Percentiles rank a stretch among this genome's conserved stretches.
These are phyloP conservation scores for Arthroderma sp. DNA, from an alignment of 2,329 filamentous ascomycete species.

Conservation along the genomic window DNA sequence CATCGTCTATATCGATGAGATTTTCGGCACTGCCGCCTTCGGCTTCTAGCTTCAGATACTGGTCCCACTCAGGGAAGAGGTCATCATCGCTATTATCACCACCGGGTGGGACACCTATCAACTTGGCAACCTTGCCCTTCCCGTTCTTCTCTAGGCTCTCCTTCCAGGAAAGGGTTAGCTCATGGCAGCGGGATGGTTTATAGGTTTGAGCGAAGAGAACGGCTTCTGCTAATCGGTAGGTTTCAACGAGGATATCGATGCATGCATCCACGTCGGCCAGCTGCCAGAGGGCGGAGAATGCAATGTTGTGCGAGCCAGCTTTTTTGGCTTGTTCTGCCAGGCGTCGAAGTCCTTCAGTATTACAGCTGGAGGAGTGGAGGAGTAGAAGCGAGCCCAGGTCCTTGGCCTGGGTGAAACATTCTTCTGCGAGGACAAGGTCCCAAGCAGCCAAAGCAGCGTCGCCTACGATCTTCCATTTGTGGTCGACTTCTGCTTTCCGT, in stretches of 20 bases:
- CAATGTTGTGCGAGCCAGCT: conserved; percentile 76
- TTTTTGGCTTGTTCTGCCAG: conserved; percentile 64
- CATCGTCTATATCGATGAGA: conserved; percentile 29
- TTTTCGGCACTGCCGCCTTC: conserved; percentile 44
- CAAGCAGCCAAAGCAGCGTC: conserved; percentile 77
- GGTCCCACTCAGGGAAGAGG: conserved; percentile 92
- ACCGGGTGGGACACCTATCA: conserved; percentile 68
- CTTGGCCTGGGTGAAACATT: conserved; percentile 84
- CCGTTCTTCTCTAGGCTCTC: conserved; percentile 67
- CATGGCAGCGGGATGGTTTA: conserved; percentile 62
- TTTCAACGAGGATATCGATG: conserved; percentile 64
- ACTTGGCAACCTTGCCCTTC: conserved; percentile 70
- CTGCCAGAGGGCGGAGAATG: conserved; percentile 83
- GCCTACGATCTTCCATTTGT: conserved; percentile 97
- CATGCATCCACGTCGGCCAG: conserved; percentile 71
- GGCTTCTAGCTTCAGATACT: conserved; percentile 69
- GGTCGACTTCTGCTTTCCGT: conserved; percentile 69
- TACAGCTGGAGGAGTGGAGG: conserved; percentile 73
- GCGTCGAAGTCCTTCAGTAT: conserved; percentile 57
- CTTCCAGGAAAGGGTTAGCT: conserved; percentile 68
- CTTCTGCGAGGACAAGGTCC: conserved; percentile 77
- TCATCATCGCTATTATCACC: conserved; percentile 55
- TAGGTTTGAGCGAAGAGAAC: conserved; percentile 92
- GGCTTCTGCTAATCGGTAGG: conserved; percentile 69
- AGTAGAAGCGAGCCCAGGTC: conserved; percentile 82